Evolutionary conservation across 2,329 filamentous ascomycete species (phyloP).

Genomic region (Fonsecaea erecta): DNA sequence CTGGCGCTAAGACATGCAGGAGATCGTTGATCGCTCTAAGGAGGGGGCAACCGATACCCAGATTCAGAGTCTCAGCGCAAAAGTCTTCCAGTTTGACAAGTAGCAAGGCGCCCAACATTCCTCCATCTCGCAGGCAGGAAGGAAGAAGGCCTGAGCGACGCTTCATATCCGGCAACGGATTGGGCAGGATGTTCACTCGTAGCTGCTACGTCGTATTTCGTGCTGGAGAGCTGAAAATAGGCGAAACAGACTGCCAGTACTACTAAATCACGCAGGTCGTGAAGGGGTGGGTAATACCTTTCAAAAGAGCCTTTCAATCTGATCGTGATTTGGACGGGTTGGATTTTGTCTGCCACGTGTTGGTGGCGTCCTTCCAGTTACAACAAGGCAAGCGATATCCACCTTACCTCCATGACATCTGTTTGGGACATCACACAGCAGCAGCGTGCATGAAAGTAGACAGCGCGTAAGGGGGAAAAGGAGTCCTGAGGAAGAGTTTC

Average conservation of each 20-base stretch:
- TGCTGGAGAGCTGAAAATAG: background rate
- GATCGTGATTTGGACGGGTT: constrained; percentile 17
- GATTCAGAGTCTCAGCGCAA: constrained; percentile 10
- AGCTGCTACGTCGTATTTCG: background rate
- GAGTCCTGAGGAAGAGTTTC: background rate
- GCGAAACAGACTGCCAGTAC: background rate
- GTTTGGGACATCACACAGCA: background rate
- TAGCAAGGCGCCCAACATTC: background rate
- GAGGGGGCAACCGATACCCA: constrained; percentile 19
- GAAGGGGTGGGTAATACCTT: background rate
- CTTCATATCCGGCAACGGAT: background rate
- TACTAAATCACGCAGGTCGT: background rate
- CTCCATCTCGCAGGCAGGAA: background rate
- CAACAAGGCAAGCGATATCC: background rate
- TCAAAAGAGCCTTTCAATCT: background rate
- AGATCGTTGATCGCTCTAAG: constrained; percentile 21
- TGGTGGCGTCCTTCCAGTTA: constrained; percentile 25
- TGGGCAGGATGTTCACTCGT: background rate
- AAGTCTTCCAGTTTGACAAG: background rate
- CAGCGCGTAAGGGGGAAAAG: background rate
- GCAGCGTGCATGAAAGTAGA: background rate
- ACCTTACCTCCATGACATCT: background rate
- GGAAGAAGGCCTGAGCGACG: background rate
- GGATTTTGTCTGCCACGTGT: constrained; percentile 28
- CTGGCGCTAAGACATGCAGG: constrained; percentile 21